Evolutionary conservation across 345 rosid genomes (phyloP).

Genomic region (Sapria himalayana): DNA sequence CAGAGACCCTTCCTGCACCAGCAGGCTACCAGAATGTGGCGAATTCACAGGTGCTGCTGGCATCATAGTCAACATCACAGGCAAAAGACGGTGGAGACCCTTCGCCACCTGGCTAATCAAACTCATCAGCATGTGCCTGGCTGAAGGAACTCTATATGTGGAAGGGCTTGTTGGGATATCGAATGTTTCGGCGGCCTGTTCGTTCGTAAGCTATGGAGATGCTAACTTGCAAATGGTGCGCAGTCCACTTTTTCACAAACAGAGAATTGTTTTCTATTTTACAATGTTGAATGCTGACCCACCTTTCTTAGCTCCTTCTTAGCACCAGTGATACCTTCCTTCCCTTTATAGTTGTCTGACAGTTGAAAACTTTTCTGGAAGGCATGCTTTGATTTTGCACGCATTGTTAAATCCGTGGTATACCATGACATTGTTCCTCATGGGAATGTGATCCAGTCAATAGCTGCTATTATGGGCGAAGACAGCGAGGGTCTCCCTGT

Average conservation of each 20-base stretch:
- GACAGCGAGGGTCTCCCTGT: slow-evolving; percentile 47
- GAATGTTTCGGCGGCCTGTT: slow-evolving; percentile 44
- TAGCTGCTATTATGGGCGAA: slow-evolving; percentile 42
- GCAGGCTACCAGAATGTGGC: slow-evolving; percentile 44
- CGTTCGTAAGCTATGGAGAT: slow-evolving; percentile 56
- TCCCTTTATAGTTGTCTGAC: slow-evolving; percentile 28
- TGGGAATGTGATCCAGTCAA: slow-evolving; percentile 47
- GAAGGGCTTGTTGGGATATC: slow-evolving; percentile 59
- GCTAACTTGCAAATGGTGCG: slow-evolving; percentile 83
- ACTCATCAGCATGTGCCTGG: slow-evolving; percentile 64
- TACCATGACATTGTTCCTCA: slow-evolving; percentile 47
- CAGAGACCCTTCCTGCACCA: slow-evolving; percentile 29
- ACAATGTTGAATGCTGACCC: too few species aligned
- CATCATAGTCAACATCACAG: slow-evolving; percentile 37
- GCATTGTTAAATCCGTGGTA: slow-evolving; percentile 42
- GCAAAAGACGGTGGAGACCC: slow-evolving; percentile 50
- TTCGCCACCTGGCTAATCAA: slow-evolving; percentile 62
- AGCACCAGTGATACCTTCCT: too few species aligned
- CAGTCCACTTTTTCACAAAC: too few species aligned
- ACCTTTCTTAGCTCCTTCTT: too few species aligned
- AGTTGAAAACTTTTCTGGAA: slow-evolving; percentile 29
- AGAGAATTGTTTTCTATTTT: too few species aligned
- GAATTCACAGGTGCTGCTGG: slow-evolving; percentile 49
- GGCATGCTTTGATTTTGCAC: slow-evolving; percentile 88
- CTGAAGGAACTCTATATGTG: slow-evolving; percentile 76